Conservation (phyloP, 1,284 basidiomycete species). For the Schizopora paradoxa region DNA sequence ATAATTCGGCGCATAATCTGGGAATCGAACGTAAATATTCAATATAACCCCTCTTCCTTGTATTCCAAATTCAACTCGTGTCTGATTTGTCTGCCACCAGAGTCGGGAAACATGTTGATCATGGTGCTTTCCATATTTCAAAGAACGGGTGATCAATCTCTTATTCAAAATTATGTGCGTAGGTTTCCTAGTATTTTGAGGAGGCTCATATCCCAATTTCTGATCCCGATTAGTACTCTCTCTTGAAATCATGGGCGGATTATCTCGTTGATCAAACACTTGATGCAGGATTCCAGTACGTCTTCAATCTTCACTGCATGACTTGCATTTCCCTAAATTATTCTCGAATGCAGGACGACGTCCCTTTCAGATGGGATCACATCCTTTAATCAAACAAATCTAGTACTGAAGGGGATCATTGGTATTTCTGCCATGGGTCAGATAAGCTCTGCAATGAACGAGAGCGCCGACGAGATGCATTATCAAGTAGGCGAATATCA, state of each 20-base stretch:
- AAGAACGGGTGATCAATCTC: constrained; percentile 44
- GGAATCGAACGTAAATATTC: constrained; percentile 27
- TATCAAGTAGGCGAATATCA: no score
- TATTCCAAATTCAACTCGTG: no score
- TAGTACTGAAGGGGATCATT: no score
- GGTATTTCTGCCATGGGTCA: no score
- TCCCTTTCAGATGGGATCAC: no score
- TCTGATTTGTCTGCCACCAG: constrained; percentile 43
- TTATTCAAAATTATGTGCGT: constrained; percentile 34
- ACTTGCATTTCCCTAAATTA: no score
- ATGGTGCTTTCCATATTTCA: constrained; percentile 40
- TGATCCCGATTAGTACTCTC: constrained; percentile 31
- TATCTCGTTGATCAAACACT: constrained; percentile 33
- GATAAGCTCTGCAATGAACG: no score
- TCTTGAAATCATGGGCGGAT: constrained; percentile 36
- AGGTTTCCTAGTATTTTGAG: constrained; percentile 39
- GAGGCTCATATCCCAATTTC: constrained; percentile 31
- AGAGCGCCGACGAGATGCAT: constrained; percentile 22
- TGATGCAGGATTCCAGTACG: constrained; percentile 31
- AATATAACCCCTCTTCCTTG: no score
- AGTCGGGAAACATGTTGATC: constrained; percentile 44
- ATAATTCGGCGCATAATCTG: constrained; percentile 22
- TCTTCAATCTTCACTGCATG: no score
- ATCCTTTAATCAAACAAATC: no score
- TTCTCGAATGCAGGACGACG: no score